Conservation (phyloP, 2,329 filamentous ascomycete species). For the Proliferodiscus dingleyae region DNA sequence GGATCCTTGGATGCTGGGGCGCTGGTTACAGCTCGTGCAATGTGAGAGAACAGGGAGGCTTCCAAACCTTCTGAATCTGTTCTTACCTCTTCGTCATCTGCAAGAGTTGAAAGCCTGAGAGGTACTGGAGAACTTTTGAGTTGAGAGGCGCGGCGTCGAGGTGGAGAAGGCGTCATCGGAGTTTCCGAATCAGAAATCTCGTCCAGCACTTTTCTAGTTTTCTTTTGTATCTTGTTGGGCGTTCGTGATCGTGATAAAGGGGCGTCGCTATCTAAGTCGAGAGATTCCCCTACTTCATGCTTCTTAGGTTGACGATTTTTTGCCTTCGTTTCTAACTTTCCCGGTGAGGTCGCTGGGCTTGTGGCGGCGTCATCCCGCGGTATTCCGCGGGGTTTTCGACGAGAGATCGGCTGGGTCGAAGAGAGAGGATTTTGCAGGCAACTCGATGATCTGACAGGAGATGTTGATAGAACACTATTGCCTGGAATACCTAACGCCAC, state of each 20-base stretch:
- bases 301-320: conserved; percentile 11
- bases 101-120: conserved; percentile 9
- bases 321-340: conserved; percentile 13
- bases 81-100: conserved; percentile 6
- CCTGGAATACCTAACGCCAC: conserved; percentile 23
- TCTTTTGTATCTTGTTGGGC: conserved; percentile 26
- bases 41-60: conserved; percentile 43
- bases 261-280: conserved; percentile 19
- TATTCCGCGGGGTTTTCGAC: conserved; percentile 38
- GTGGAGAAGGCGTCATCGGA: conserved; percentile 22
- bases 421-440: not conserved
- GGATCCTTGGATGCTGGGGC: conserved; percentile 47
- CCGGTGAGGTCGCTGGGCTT: conserved; percentile 10
- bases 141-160: conserved; percentile 20
- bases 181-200: conserved; percentile 50
- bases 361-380: conserved; percentile 35
- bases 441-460: conserved; percentile 5
- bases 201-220: conserved; percentile 25
- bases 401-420: conserved; percentile 21
- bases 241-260: conserved; percentile 24
- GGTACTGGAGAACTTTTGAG: conserved; percentile 13
- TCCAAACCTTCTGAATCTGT: conserved; percentile 38
- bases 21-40: conserved; percentile 50
- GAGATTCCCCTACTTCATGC: conserved; percentile 17
- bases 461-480: conserved; percentile 18